Conservation (phyloP, 2,329 filamentous ascomycete species). For the Phaeosphaeriaceae sp. region DNA sequence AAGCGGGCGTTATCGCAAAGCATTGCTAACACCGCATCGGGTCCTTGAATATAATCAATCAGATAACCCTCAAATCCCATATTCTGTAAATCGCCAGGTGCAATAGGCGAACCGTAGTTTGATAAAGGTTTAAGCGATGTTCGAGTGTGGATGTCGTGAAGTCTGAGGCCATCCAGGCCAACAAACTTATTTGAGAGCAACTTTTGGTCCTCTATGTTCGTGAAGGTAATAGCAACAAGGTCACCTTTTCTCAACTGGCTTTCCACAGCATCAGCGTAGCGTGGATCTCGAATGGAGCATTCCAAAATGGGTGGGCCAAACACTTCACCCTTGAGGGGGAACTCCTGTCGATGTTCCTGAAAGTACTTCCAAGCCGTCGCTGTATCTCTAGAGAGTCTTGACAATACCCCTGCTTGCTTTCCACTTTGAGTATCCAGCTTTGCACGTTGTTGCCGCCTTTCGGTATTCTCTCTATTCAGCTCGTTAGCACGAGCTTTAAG, state of each 20-base stretch:
- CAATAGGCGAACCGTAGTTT: constrained; percentile 62
- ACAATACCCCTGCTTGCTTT: constrained; percentile 64
- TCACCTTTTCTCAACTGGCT: constrained; percentile 61
- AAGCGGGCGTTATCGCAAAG: constrained; percentile 76
- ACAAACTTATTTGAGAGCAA: constrained; percentile 72
- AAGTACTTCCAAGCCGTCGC: constrained; percentile 82
- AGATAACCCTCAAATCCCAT: constrained; percentile 81
- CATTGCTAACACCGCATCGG: constrained; percentile 84
- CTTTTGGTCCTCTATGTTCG: constrained; percentile 75
- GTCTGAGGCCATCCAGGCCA: constrained; percentile 56
- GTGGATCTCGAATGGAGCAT: constrained; percentile 77
- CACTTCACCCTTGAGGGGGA: constrained; percentile 74
- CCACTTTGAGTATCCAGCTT: constrained; percentile 46
- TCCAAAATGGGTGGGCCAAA: constrained; percentile 81
- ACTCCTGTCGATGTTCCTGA: constrained; percentile 64
- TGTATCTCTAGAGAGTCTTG: constrained; percentile 66
- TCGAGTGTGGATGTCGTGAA: constrained; percentile 75
- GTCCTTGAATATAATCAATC: constrained; percentile 79
- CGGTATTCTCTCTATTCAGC: constrained; percentile 38
- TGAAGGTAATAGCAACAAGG: constrained; percentile 72
- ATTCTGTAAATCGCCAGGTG: constrained; percentile 59
- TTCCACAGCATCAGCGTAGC: constrained; percentile 68
- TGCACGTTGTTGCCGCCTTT: constrained; percentile 14
- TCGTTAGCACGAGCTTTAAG: constrained; percentile 10
- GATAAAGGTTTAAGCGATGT: constrained; percentile 63